Evolutionary conservation across 208 protist species (phyloP).

Genomic region (Tritrichomonas musculus): DNA sequence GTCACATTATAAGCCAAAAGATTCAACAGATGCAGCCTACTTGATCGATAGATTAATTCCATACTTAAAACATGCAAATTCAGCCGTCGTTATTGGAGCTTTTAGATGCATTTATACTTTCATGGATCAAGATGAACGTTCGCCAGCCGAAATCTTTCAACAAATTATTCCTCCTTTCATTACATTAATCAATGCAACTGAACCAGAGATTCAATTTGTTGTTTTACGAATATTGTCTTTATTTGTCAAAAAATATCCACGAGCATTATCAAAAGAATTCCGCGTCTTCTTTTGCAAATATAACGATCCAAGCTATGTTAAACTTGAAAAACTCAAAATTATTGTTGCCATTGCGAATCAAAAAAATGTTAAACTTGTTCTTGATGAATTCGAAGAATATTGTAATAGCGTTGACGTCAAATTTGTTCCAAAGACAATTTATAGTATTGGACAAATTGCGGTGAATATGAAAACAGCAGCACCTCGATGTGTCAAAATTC

Average conservation of each 20-base stretch:
- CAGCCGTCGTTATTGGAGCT: conserved; percentile 87
- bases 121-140: conserved; percentile 51
- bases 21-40: conserved; percentile 61
- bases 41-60: conserved; percentile 82
- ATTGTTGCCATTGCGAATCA: conserved; percentile 76
- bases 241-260: conserved; percentile 79
- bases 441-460: conserved; percentile 81
- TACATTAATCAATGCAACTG: conserved; percentile 58
- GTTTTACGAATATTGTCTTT: conserved; percentile 94
- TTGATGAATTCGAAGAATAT: conserved; percentile 83
- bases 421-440: conserved; percentile 87
- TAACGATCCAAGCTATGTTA: conserved; percentile 94
- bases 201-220: conserved; percentile 95
- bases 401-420: conserved; percentile 85
- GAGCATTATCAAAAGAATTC: conserved; percentile 41
- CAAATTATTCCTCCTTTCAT: conserved; percentile 81
- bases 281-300: conserved; percentile 92
- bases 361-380: conserved; percentile 66
- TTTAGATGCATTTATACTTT: conserved; percentile 78
- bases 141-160: conserved; percentile 51
- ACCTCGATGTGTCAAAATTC: conserved; percentile 71
- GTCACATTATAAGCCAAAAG: conserved; percentile 48
- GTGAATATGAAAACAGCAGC: conserved; percentile 86
- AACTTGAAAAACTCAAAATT: conserved; percentile 91
- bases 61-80: conserved; percentile 89